Conservation (phyloP, 129 eudicot genomes). For the Mikania micrantha region DNA sequence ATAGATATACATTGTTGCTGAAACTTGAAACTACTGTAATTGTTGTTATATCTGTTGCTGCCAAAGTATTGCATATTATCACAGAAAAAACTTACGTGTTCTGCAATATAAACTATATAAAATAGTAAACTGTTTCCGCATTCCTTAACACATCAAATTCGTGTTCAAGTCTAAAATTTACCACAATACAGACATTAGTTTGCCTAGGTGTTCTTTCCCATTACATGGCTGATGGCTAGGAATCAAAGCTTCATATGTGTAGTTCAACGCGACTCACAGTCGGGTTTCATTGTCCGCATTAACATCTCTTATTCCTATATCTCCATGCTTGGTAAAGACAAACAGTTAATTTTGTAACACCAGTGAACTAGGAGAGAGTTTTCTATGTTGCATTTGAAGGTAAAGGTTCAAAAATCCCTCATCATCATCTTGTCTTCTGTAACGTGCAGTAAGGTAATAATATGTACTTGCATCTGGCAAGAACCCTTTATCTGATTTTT, state of each 20-base stretch:
- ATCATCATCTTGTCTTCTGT: slow-evolving; percentile 37
- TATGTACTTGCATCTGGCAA: slow-evolving; percentile 48
- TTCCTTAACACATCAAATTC: background rate
- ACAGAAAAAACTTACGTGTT: background rate
- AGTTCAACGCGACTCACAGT: slow-evolving; percentile 23
- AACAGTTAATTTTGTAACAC: slow-evolving; percentile 35
- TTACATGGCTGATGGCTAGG: slow-evolving; percentile 19
- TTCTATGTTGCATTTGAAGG: slow-evolving; percentile 65
- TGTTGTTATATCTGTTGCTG: background rate
- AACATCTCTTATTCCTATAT: slow-evolving; percentile 53
- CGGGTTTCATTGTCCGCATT: slow-evolving; percentile 41
- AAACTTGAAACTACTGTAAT: background rate
- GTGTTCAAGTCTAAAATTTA: background rate
- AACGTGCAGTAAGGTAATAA: slow-evolving; percentile 50
- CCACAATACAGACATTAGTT: background rate
- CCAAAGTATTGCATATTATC: no score
- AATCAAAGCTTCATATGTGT: slow-evolving; percentile 36
- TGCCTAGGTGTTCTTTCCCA: slow-evolving; percentile 15
- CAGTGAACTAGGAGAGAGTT: slow-evolving; percentile 37
- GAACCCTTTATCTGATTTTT: slow-evolving; percentile 59
- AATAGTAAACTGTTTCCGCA: background rate
- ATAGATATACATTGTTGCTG: background rate
- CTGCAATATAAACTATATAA: background rate
- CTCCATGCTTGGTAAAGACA: slow-evolving; percentile 33
- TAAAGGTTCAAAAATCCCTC: slow-evolving; percentile 49